Percentiles rank a stretch among this genome's conserved stretches.
Evolutionary conservation across 495 filamentous ascomycete genomes (phyloP).

Genomic region (Choiromyces venosus): DNA sequence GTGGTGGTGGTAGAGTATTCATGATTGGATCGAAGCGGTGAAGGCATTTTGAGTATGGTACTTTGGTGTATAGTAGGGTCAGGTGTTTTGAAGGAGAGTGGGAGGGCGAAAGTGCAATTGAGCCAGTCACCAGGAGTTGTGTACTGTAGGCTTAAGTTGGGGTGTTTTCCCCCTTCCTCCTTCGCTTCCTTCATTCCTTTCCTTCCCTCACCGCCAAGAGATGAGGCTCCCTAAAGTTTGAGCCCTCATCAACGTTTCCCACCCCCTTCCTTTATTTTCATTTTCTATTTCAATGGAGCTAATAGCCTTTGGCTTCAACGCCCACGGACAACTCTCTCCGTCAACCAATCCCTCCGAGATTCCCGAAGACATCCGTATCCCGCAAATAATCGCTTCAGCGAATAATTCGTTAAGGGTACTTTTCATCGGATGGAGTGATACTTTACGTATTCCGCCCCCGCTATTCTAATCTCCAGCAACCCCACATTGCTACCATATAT

Average conservation of each 20-base stretch:
- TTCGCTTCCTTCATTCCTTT: not conserved
- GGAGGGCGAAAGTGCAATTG: too few relatives aligned
- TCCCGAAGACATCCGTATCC: conserved; percentile 23
- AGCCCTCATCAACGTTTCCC: not conserved
- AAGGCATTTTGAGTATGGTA: conserved; percentile 18
- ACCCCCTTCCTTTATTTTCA: not conserved
- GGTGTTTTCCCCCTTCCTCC: not conserved
- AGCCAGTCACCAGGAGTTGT: not conserved
- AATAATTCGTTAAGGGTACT: conserved; percentile 16
- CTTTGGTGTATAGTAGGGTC: conserved; percentile 2
- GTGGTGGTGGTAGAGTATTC: conserved; percentile 8
- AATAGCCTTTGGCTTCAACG: conserved; percentile 29
- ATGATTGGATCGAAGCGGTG: conserved; percentile 19
- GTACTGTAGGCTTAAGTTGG: not conserved
- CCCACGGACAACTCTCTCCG: conserved; percentile 25
- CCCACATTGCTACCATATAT: not conserved
- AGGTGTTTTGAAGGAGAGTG: not conserved
- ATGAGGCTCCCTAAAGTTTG: conserved; percentile 18
- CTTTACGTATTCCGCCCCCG: conserved; percentile 19
- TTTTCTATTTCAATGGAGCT: conserved; percentile 9
- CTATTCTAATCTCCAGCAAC: not conserved
- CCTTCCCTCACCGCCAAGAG: conserved; percentile 18
- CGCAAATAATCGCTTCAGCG: conserved; percentile 22
- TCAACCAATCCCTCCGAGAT: conserved; percentile 8
- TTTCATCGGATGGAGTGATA: conserved; percentile 35